Evolutionary conservation across 768 basidiomycete genomes (phyloP).

Genomic region (Mycena albidolilacea): DNA sequence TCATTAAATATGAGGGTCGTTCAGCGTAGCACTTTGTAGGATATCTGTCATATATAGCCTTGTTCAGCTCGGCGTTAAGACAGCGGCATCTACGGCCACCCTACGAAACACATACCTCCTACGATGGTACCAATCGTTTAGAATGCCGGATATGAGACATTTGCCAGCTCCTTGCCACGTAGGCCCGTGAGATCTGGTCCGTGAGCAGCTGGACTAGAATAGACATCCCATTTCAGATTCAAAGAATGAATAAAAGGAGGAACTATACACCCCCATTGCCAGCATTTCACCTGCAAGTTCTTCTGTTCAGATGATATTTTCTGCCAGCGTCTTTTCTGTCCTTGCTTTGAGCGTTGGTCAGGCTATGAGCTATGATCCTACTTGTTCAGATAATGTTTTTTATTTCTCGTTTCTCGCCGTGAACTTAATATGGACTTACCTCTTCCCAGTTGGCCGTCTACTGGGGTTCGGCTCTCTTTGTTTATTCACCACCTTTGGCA

Average conservation of each 20-base stretch:
- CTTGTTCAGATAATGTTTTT: conserved; percentile 34
- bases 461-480: conserved; percentile 17
- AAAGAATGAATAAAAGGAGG: conserved; percentile 27
- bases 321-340: conserved; percentile 23
- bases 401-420: background rate
- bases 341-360: conserved; percentile 25
- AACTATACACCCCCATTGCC: background rate
- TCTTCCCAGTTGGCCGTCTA: conserved; percentile 37
- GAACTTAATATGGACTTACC: background rate
- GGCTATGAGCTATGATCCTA: conserved; percentile 25
- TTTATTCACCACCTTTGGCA: background rate
- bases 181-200: conserved; percentile 22
- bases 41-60: too few relatives aligned
- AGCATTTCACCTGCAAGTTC: conserved; percentile 12
- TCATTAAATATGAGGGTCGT: too few relatives aligned
- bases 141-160: conserved; percentile 3
- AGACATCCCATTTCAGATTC: conserved; percentile 20
- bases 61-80: too few relatives aligned
- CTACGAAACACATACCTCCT: too few relatives aligned
- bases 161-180: background rate
- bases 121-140: too few relatives aligned
- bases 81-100: too few relatives aligned
- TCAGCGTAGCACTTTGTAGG: too few relatives aligned
- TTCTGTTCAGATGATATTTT: conserved; percentile 23
- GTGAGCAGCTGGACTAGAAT: background rate